A percentile compares a stretch with the other conserved stretches of the same genome.
Conservation (phyloP, 2,329 filamentous ascomycete genomes). For the Herpotrichia juniperi region DNA sequence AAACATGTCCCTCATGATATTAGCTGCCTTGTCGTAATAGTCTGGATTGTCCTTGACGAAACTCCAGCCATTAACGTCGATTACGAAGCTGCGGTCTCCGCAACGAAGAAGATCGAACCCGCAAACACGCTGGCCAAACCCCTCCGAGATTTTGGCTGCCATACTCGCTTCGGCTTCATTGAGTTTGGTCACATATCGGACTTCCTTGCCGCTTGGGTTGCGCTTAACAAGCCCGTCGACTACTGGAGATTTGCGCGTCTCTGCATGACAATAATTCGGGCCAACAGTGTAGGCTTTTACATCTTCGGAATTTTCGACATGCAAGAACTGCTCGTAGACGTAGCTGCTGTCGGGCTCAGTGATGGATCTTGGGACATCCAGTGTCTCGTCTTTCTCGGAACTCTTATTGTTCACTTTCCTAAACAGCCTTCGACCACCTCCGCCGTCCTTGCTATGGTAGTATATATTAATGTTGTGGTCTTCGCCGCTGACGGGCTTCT, state of each 20-base stretch:
- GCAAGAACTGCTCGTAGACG: conserved; percentile 96
- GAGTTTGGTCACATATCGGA: conserved; percentile 90
- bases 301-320: conserved; percentile 95
- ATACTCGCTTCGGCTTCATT: conserved; percentile 81
- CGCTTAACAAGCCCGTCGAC: conserved; percentile 94
- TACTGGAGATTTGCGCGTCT: conserved; percentile 95
- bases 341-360: conserved; percentile 83
- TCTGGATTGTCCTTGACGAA: conserved; percentile 99
- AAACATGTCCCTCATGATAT: conserved; percentile 87
- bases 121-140: conserved; percentile 93
- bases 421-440: conserved; percentile 90
- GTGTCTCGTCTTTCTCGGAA: conserved; percentile 84
- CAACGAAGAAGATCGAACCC: conserved; percentile 93
- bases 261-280: conserved; percentile 89
- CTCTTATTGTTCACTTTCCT: conserved; percentile 99
- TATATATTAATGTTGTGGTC: conserved; percentile 99
- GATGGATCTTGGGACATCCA: conserved; percentile 79
- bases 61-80: conserved; percentile 99
- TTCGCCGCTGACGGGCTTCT: conserved; percentile 97
- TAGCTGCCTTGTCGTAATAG: conserved; percentile 91
- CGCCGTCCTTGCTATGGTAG: conserved; percentile 84
- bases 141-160: conserved; percentile 85
- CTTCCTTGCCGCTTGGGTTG: conserved; percentile 96
- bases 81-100: conserved; percentile 90
- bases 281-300: conserved; percentile 99